Conservation (phyloP, 306 rosid species). For the Benincasa hispida region DNA sequence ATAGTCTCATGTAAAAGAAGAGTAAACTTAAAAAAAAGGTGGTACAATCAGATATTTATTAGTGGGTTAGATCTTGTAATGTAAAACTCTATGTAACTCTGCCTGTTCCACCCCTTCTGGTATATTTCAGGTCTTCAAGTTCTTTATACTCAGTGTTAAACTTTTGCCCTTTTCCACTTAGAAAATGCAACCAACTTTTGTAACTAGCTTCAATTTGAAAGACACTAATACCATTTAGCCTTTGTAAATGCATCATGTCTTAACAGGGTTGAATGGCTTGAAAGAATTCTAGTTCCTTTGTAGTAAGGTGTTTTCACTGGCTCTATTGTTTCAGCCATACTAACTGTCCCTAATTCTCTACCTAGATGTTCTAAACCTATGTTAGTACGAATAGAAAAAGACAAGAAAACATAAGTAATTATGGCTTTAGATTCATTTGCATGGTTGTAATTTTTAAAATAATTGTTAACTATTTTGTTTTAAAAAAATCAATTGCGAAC, state of each 20-base stretch:
- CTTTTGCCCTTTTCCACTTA: neutral
- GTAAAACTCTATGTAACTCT: neutral
- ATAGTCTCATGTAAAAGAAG: neutral
- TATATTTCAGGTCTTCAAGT: constrained; percentile 1
- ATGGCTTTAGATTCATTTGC: too few relatives aligned
- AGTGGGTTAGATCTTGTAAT: neutral
- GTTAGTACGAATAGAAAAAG: too few relatives aligned
- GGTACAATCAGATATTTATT: neutral
- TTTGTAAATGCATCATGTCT: neutral
- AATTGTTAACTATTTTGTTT: too few relatives aligned
- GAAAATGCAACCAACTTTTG: neutral
- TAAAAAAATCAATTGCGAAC: too few relatives aligned
- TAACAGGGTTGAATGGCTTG: neutral
- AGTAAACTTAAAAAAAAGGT: neutral
- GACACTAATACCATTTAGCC: neutral
- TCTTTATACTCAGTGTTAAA: neutral
- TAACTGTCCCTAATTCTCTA: neutral
- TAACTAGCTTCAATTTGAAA: neutral
- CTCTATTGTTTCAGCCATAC: neutral
- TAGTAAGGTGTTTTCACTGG: neutral
- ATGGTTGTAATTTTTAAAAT: too few relatives aligned
- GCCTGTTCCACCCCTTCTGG: neutral
- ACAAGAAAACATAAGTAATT: too few relatives aligned
- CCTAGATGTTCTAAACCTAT: neutral
- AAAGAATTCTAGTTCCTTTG: neutral